These are phyloP conservation scores for Nannizzia gypsea DNA, from an alignment of 2,329 filamentous ascomycete genomes.

Conservation along the genomic window DNA sequence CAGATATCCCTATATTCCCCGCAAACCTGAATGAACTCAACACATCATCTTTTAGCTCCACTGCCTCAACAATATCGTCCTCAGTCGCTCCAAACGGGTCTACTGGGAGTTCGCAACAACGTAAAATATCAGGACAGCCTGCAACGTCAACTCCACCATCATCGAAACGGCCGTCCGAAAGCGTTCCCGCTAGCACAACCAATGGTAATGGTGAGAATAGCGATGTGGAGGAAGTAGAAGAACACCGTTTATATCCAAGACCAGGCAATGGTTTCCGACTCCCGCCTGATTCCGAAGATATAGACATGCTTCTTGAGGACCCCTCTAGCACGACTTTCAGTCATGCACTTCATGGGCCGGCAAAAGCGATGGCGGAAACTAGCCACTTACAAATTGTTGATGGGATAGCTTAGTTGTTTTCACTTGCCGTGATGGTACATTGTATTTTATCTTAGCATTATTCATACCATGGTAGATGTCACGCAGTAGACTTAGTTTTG, in stretches of 20 bases:
- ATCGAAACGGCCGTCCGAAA: neutral
- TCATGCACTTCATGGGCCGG: constrained; percentile 30
- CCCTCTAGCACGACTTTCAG: constrained; percentile 46
- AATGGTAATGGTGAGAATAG: constrained; percentile 22
- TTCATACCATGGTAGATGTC: neutral
- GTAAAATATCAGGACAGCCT: neutral
- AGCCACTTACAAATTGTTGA: constrained; percentile 10
- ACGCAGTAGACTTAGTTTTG: neutral
- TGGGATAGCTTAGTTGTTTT: constrained; percentile 9
- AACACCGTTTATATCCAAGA: constrained; percentile 51
- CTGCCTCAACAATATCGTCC: constrained; percentile 6
- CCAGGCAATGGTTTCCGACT: constrained; percentile 51
- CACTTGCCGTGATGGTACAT: neutral
- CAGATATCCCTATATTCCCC: constrained; percentile 55
- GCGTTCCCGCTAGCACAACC: neutral
- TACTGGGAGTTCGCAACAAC: neutral
- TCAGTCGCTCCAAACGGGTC: neutral
- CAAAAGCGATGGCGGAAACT: constrained; percentile 10
- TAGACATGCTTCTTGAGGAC: constrained; percentile 52
- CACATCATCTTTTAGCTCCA: constrained; percentile 7
- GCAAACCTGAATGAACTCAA: constrained; percentile 21
- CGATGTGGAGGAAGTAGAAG: constrained; percentile 37
- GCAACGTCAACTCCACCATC: neutral
- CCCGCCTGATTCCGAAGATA: constrained; percentile 46
- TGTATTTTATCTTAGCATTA: neutral